phyloP scores from a whole-genome alignment of 306 rosid genomes.

The Citrullus colocynthis region DNA sequence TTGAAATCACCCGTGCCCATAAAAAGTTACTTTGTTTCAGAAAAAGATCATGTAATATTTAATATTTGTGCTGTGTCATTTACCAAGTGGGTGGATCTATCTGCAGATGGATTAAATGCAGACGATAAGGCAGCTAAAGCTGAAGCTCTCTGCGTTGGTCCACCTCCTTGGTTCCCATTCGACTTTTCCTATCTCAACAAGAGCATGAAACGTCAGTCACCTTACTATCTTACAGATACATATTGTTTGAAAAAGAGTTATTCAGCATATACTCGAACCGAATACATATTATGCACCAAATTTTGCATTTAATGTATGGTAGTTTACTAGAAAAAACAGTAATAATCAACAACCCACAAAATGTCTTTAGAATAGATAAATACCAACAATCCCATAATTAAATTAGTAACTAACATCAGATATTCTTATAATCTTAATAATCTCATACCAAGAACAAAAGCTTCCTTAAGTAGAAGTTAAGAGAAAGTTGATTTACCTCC shows the following conservation, averaged over 20 bases:
- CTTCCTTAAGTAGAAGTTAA: background rate
- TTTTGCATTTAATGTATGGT: background rate
- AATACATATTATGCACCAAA: background rate
- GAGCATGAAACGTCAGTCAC: background rate
- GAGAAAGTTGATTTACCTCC: constrained; percentile 44
- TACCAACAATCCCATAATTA: too few relatives aligned
- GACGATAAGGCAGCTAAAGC: constrained; percentile 51
- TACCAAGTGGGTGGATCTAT: constrained; percentile 33
- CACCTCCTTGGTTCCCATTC: constrained; percentile 45
- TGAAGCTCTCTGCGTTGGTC: constrained; percentile 51
- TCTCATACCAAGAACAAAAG: background rate
- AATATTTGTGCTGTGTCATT: background rate
- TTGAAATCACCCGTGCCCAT: background rate
- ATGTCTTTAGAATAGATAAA: too few relatives aligned
- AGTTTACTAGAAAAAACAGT: background rate
- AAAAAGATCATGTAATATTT: background rate
- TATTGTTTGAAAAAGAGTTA: background rate
- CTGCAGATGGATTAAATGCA: constrained; percentile 43
- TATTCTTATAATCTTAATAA: background rate
- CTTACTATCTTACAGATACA: background rate
- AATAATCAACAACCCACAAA: background rate
- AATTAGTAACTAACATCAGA: background rate
- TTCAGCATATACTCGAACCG: background rate
- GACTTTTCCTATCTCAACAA: constrained; percentile 35
- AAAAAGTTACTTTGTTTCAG: background rate